phyloP scores from a whole-genome alignment of 768 basidiomycete genomes.

The Mycena galopus region DNA sequence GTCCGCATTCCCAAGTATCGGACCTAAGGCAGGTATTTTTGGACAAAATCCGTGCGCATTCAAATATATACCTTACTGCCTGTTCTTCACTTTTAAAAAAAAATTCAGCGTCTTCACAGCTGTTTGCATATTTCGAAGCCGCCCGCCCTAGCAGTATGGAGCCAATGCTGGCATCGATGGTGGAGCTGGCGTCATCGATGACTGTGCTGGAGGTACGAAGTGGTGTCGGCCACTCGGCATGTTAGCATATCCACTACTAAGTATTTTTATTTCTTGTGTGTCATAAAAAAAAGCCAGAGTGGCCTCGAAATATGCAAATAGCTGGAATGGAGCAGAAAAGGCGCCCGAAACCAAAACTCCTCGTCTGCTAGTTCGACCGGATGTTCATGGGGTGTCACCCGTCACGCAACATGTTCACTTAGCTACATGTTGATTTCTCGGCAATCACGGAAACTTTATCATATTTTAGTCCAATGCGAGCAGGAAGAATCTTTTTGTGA shows the following conservation, averaged over 20 bases:
- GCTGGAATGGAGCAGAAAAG: too few species aligned
- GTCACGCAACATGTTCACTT: too few species aligned
- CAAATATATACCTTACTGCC: not conserved
- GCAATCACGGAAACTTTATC: too few species aligned
- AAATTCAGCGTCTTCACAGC: not conserved
- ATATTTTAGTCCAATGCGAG: too few species aligned
- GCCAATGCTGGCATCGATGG: not conserved
- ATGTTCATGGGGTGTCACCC: too few species aligned
- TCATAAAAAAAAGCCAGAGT: not conserved
- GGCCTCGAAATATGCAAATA: too few species aligned
- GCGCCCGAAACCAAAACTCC: too few species aligned
- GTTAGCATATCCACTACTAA: not conserved
- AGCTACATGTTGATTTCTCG: too few species aligned
- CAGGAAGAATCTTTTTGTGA: too few species aligned
- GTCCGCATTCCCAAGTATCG: not conserved
- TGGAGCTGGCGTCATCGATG: not conserved
- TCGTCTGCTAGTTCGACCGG: too few species aligned
- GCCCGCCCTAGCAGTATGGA: conserved; percentile 1
- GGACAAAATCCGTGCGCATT: not conserved
- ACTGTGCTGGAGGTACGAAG: not conserved
- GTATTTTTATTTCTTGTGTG: not conserved
- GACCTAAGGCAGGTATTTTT: not conserved
- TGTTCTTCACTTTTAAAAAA: not conserved
- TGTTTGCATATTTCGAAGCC: too few species aligned
- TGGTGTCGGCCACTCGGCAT: not conserved